A percentile compares a stretch with the other conserved stretches of the same genome.
These are phyloP conservation scores for Pseudocercospora macadamiae DNA, from an alignment of 2,329 filamentous ascomycete genomes.

Conservation along the genomic window DNA sequence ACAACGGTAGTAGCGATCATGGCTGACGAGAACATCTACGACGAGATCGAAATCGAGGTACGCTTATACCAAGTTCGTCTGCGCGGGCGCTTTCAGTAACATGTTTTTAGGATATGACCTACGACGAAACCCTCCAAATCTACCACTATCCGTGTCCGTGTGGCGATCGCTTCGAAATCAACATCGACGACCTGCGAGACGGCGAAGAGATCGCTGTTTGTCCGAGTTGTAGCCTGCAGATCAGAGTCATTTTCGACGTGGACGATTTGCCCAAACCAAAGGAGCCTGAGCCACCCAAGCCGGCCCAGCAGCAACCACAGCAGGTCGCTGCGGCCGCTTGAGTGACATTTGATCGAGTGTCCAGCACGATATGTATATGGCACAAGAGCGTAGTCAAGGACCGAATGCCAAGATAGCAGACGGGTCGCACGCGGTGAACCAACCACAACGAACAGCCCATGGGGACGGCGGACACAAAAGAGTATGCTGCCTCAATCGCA, in stretches of 20 bases:
- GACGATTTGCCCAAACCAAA: slow-evolving; percentile 57
- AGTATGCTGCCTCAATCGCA: no score
- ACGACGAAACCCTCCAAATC: slow-evolving; percentile 76
- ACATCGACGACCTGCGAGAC: slow-evolving; percentile 79
- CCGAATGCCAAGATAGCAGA: no score
- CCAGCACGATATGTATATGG: no score
- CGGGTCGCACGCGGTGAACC: no score
- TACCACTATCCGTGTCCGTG: slow-evolving; percentile 98
- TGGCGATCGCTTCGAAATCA: slow-evolving; percentile 94
- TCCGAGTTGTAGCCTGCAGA: slow-evolving; percentile 96
- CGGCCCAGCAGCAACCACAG: slow-evolving; percentile 23
- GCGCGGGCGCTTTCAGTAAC: not conserved
- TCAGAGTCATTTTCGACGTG: slow-evolving; percentile 86
- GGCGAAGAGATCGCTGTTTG: slow-evolving; percentile 95
- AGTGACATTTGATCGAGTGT: no score
- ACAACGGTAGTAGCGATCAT: slow-evolving; percentile 14
- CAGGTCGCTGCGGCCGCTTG: slow-evolving; percentile 30
- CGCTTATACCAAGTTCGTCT: not conserved
- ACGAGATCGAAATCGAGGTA: slow-evolving; percentile 92
- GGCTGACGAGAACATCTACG: slow-evolving; percentile 67
- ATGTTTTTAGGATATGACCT: slow-evolving; percentile 78
- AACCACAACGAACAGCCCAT: no score
- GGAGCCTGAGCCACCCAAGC: slow-evolving; percentile 12
- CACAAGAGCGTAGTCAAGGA: no score
- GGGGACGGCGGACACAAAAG: no score